Conservation (phyloP, 768 basidiomycete genomes). For the Xerocomus potaroensis region DNA sequence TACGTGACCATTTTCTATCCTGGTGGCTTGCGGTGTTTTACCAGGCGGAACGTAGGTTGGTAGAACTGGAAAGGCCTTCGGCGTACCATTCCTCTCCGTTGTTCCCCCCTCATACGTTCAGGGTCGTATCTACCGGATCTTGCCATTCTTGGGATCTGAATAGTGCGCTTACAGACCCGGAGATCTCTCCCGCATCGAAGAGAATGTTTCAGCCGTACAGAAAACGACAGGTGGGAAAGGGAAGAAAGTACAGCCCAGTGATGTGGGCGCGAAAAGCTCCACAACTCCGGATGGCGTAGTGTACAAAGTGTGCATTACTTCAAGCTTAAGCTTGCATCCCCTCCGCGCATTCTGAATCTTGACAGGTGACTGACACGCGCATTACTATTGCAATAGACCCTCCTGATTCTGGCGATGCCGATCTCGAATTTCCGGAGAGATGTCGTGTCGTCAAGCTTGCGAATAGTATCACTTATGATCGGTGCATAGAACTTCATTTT, state of each 20-base stretch:
- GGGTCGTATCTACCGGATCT: slow-evolving; percentile 37
- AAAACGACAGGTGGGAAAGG: slow-evolving; percentile 43
- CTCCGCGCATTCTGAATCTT: not conserved
- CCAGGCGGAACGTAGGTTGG: slow-evolving; percentile 54
- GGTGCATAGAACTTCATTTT: slow-evolving; percentile 37
- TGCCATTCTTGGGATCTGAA: slow-evolving; percentile 6
- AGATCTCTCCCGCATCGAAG: slow-evolving; percentile 83
- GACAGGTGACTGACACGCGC: slow-evolving; percentile 72
- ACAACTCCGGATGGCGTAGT: slow-evolving; percentile 72
- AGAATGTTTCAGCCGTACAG: slow-evolving; percentile 47
- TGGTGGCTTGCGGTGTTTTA: slow-evolving; percentile 5
- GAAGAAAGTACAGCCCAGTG: slow-evolving; percentile 36
- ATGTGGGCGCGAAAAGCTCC: slow-evolving; percentile 36
- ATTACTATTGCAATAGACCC: slow-evolving; percentile 78
- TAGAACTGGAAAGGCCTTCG: slow-evolving; percentile 79
- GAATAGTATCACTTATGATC: slow-evolving; percentile 88
- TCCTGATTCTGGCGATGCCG: slow-evolving; percentile 53
- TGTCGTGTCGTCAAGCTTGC: slow-evolving; percentile 86
- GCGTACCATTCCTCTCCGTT: slow-evolving; percentile 68
- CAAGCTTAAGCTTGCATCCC: not conserved
- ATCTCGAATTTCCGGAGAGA: slow-evolving; percentile 78
- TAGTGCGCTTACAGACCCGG: slow-evolving; percentile 55
- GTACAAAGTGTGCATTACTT: slow-evolving; percentile 55
- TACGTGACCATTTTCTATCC: slow-evolving; percentile 30
- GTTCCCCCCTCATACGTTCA: slow-evolving; percentile 86